Base-by-base conservation (phyloP, 2,329 filamentous ascomycete species). In the Orbilia quercus region DNA sequence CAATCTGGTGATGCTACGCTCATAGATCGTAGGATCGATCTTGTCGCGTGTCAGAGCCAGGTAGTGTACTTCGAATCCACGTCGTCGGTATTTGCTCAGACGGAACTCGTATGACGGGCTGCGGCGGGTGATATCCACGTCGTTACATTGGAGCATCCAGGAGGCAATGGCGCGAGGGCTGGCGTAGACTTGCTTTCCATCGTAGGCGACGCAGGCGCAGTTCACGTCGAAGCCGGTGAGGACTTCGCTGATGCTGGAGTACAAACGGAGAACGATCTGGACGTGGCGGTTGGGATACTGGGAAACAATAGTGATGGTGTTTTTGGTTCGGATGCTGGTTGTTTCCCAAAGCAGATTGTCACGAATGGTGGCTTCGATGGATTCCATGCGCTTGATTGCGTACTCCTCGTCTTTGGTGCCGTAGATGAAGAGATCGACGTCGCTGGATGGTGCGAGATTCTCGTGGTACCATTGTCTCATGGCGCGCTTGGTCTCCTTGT, bases 141-240 rank as follows among this genome's bases (percentile, higher is more conserved):
- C 89, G 77, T 96, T 96, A 78, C 87, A 85, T 80, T 96, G 92
- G 0, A 91, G 94, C 78, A 94, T 89, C 80, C 90, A 94, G 7
- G 91, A 89, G 47, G 87, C 87, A 12, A 96, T 80, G 1, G 91
- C 91, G 66, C 92, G 86, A 1, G 92, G 92, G 1, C 89, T 88
- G 22, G 88, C 88, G 78, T 89, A 96, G 16, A 96, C 91, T 78
- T 95, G 90, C 18, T 85, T 85, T 36, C 92, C 92, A 79, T 95
- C 88, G 76, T 90, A 96, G 1, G 91, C 91, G 22, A 88, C 90
- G 74, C 91, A 91, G 0, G 91, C 76, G 79, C 90, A 92, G 79
- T 95, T 91, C 53, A 96, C 91, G 77, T 96, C 92, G 77, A 96
- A 96, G 0, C 92, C 92, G 1, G 91, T 92, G 22, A 96, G 84